phyloP scores from a whole-genome alignment of 257 asterid genomes.

The Capsicum pubescens region DNA sequence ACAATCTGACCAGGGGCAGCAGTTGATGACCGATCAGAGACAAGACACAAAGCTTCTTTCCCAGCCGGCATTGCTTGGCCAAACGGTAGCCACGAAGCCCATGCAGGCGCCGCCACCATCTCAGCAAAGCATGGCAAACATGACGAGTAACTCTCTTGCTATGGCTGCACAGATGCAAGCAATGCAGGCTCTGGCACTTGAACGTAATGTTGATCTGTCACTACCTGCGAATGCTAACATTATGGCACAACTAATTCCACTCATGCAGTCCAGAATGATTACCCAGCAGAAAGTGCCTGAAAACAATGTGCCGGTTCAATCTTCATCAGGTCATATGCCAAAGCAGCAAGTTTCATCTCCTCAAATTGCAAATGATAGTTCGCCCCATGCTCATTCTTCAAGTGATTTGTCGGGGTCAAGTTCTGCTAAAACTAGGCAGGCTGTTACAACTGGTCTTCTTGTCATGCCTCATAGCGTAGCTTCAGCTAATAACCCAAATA shows the following conservation, averaged over 20 bases:
- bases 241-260: constrained; percentile 75
- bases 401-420: constrained; percentile 85
- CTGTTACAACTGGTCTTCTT: constrained; percentile 63
- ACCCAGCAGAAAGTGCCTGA: constrained; percentile 80
- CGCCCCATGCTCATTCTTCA: constrained; percentile 82
- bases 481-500: constrained; percentile 52
- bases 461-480: constrained; percentile 52
- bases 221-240: constrained; percentile 85
- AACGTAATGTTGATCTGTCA: constrained; percentile 89
- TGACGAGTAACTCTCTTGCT: constrained; percentile 61
- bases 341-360: constrained; percentile 74
- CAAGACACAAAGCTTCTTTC: constrained; percentile 54
- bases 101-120: constrained; percentile 64
- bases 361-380: constrained; percentile 69
- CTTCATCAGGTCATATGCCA: constrained; percentile 51
- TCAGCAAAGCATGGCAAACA: constrained; percentile 69
- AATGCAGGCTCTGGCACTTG: constrained; percentile 87
- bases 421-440: constrained; percentile 76
- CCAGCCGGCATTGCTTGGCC: constrained; percentile 63
- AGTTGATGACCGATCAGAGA: constrained; percentile 59
- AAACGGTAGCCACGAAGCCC: constrained; percentile 54
- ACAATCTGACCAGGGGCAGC: constrained; percentile 65
- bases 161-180: constrained; percentile 96
- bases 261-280: constrained; percentile 83
- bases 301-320: constrained; percentile 53